Evolutionary conservation across 129 eudicot genomes (phyloP).

Genomic region (Artemisia annua): DNA sequence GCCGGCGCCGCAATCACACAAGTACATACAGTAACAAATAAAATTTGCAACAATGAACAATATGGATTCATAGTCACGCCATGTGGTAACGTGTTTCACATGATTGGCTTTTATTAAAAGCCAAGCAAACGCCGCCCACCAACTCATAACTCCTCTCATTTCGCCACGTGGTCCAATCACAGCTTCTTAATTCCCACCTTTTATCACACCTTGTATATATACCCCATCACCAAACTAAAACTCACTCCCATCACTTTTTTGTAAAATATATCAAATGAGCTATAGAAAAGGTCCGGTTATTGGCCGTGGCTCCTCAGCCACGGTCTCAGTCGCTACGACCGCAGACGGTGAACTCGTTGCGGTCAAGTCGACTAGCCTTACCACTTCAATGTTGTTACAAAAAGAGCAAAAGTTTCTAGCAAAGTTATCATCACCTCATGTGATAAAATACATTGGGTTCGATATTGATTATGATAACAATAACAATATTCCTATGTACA

Average conservation of each 20-base stretch:
- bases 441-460: constrained; percentile 53
- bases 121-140: constrained; percentile 47
- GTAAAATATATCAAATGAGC: constrained; percentile 32
- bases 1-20: constrained; percentile 45
- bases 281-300: constrained; percentile 67
- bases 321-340: constrained; percentile 65
- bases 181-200: constrained; percentile 23
- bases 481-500: constrained; percentile 35
- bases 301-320: constrained; percentile 84
- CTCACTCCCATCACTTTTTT: neutral
- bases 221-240: neutral
- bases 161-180: constrained; percentile 45
- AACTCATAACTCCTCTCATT: constrained; percentile 28
- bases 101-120: constrained; percentile 39
- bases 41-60: neutral
- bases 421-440: constrained; percentile 46
- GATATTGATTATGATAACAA: constrained; percentile 31
- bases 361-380: constrained; percentile 61
- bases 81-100: constrained; percentile 57
- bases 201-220: neutral
- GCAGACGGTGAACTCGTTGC: constrained; percentile 58
- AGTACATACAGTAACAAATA: neutral
- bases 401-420: constrained; percentile 56
- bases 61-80: constrained; percentile 27
- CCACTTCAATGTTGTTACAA: constrained; percentile 42